Evolutionary conservation across 2,329 filamentous ascomycete species (phyloP).

Genomic region (Dactylellina leptospora): DNA sequence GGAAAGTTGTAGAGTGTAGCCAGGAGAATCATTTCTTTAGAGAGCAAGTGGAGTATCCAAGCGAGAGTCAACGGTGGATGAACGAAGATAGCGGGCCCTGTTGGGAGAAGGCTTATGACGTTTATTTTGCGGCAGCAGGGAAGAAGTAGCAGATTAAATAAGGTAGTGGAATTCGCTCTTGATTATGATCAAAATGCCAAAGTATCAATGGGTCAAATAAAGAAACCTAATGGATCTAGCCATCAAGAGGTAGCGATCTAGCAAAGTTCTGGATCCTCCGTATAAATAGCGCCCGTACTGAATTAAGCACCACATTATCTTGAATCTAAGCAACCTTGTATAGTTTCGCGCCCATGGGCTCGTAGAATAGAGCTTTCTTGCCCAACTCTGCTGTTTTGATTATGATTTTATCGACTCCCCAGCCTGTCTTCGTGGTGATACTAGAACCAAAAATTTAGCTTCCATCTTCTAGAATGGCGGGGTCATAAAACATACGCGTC

Average conservation of each 20-base stretch:
- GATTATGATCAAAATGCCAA: too few relatives aligned
- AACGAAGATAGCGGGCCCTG: conserved; percentile 42
- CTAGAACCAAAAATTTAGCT: conserved; percentile 6
- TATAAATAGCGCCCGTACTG: too few relatives aligned
- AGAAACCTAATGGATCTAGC: too few relatives aligned
- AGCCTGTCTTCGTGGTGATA: conserved; percentile 30
- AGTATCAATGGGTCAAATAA: too few relatives aligned
- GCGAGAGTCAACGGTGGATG: conserved; percentile 61
- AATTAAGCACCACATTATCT: not conserved
- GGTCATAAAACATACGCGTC: conserved; percentile 21
- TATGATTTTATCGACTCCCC: conserved; percentile 35
- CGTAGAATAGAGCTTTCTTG: conserved; percentile 25
- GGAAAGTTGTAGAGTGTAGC: conserved; percentile 61
- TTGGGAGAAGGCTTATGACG: conserved; percentile 43
- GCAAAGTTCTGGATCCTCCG: too few relatives aligned
- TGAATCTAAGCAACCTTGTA: conserved; percentile 29
- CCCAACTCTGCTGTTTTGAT: conserved; percentile 22
- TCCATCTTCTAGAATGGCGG: not conserved
- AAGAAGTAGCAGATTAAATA: too few relatives aligned
- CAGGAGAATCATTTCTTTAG: conserved; percentile 62
- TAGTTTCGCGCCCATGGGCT: conserved; percentile 25
- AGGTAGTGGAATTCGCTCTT: too few relatives aligned
- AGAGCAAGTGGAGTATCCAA: conserved; percentile 60
- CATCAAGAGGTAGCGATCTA: too few relatives aligned
- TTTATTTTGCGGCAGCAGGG: conserved; percentile 21